These are phyloP conservation scores for Cyclanthera cordifolia DNA, from an alignment of 306 rosid genomes.

Conservation along the genomic window DNA sequence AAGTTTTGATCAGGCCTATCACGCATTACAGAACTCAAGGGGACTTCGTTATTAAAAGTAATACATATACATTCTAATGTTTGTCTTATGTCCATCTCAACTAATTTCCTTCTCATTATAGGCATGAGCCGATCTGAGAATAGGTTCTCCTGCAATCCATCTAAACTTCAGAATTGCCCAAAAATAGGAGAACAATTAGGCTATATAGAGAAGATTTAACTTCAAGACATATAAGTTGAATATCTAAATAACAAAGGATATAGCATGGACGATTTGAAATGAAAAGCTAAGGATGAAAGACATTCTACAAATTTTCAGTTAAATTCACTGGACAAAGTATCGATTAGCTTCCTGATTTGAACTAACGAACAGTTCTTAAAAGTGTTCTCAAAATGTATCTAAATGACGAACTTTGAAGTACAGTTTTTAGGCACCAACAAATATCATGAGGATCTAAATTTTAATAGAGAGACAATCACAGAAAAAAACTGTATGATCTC, in stretches of 20 bases:
- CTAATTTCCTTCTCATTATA: neutral
- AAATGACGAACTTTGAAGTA: neutral
- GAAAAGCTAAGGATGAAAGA: neutral
- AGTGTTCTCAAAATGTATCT: neutral
- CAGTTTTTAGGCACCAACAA: neutral
- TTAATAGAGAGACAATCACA: neutral
- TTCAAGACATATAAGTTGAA: neutral
- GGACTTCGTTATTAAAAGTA: neutral
- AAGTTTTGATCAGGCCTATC: neutral
- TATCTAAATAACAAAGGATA: neutral
- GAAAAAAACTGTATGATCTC: neutral
- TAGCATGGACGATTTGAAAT: neutral
- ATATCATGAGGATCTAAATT: conserved; percentile 3
- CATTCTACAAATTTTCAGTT: neutral
- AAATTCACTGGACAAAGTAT: neutral
- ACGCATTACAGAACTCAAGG: neutral
- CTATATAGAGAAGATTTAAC: neutral
- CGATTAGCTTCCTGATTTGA: neutral
- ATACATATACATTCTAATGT: neutral
- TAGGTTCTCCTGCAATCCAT: neutral
- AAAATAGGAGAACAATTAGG: neutral
- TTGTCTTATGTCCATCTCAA: neutral
- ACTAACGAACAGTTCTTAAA: neutral
- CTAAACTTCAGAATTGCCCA: conserved; percentile 5
- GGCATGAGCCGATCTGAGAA: neutral